Evolutionary conservation across 169 alveolate species (phyloP).

Genomic region (Plasmodium yoelii): DNA sequence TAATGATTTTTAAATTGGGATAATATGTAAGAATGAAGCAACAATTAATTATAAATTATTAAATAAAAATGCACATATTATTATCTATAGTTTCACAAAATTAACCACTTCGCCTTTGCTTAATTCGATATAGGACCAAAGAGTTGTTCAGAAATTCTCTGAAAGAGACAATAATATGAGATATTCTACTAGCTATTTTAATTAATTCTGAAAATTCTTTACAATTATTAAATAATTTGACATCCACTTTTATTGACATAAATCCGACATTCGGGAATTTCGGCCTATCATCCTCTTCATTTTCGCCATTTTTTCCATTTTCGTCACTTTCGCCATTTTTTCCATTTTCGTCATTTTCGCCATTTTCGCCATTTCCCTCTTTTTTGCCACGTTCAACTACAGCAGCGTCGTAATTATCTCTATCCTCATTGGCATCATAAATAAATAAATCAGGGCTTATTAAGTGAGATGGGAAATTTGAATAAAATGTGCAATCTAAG

Average conservation of each 20-base stretch:
- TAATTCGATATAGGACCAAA: conserved; percentile 36
- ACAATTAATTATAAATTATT: too few relatives aligned
- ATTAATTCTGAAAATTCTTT: conserved; percentile 70
- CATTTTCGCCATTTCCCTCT: too few relatives aligned
- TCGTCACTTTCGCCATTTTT: too few relatives aligned
- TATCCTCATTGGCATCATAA: conserved; percentile 4
- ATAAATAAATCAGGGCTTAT: conserved; percentile 42
- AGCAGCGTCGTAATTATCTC: not conserved
- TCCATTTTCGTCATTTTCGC: too few relatives aligned
- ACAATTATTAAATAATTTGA: conserved; percentile 32
- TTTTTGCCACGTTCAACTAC: not conserved
- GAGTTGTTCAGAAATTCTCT: conserved; percentile 67
- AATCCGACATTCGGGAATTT: conserved; percentile 65
- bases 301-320: not conserved
- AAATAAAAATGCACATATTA: too few relatives aligned
- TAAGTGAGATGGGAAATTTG: conserved; percentile 58
- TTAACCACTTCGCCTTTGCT: conserved; percentile 12
- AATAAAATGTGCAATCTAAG: conserved; percentile 67
- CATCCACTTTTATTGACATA: conserved; percentile 57
- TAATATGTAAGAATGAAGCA: too few relatives aligned
- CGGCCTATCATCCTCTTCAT: not conserved
- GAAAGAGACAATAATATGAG: conserved; percentile 66
- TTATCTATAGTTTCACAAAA: conserved; percentile 1
- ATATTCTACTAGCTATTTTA: conserved; percentile 48
- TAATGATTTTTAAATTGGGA: too few relatives aligned